phyloP scores from a whole-genome alignment of 768 basidiomycete species.

The Scleroderma bovista region DNA sequence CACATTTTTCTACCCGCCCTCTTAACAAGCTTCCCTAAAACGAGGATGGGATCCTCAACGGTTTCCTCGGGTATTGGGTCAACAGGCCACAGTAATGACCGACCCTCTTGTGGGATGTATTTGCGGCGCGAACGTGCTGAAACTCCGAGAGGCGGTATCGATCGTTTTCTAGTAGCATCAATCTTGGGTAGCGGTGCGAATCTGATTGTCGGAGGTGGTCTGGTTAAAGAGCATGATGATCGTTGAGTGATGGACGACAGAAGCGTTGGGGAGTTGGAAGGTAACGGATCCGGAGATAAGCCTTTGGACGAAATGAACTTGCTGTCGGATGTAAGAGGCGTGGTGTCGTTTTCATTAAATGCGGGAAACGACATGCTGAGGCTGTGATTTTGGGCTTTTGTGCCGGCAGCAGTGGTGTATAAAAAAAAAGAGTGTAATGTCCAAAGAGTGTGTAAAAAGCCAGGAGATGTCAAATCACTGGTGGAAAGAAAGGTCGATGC shows the following conservation, averaged over 20 bases:
- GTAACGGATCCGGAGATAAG: background rate
- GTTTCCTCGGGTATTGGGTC: constrained; percentile 24
- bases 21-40: constrained; percentile 48
- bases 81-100: constrained; percentile 14
- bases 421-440: constrained; percentile 17
- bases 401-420: background rate
- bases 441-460: constrained; percentile 15
- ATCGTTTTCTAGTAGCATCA: constrained; percentile 45
- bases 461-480: background rate
- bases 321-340: background rate
- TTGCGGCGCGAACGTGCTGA: constrained; percentile 36
- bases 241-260: background rate
- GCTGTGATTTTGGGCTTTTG: background rate
- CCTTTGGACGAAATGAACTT: background rate
- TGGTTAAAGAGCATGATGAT: background rate
- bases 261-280: background rate
- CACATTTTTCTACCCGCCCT: constrained; percentile 35
- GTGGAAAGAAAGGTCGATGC: background rate
- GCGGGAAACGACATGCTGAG: background rate
- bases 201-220: constrained; percentile 34
- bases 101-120: constrained; percentile 14
- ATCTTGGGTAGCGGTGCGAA: constrained; percentile 58
- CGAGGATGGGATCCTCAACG: constrained; percentile 43
- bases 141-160: constrained; percentile 48
- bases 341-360: background rate